A percentile compares a stretch with the other conserved stretches of the same genome.
Conservation (phyloP, 75 land plant genomes). For the Ceratopteris richardii region DNA sequence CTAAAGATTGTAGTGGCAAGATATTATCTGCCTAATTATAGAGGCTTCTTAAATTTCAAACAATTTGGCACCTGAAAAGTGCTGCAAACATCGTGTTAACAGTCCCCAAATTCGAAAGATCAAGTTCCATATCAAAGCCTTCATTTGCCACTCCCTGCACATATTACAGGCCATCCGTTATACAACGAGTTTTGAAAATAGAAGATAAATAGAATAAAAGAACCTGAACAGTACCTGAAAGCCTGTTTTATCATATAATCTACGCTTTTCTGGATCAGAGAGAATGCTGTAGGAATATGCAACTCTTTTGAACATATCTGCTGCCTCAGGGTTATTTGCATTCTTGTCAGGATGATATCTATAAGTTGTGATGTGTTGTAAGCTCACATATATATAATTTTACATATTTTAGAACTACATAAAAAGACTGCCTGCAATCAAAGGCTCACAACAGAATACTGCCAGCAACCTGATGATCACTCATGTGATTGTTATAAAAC, state of each 20-base stretch:
- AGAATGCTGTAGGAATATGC: slow-evolving; percentile 80
- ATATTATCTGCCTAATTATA: too few relatives aligned
- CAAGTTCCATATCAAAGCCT: slow-evolving; percentile 68
- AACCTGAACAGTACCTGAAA: slow-evolving; percentile 44
- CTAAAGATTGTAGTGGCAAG: too few relatives aligned
- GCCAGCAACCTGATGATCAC: too few relatives aligned
- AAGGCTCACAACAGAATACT: too few relatives aligned
- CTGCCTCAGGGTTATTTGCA: slow-evolving; percentile 75
- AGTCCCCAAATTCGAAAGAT: slow-evolving; percentile 75
- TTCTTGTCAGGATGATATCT: slow-evolving; percentile 94
- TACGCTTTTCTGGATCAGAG: slow-evolving; percentile 83
- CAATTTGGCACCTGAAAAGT: slow-evolving; percentile 78
- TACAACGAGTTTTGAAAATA: neutral
- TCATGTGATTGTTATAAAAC: too few relatives aligned
- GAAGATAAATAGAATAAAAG: neutral
- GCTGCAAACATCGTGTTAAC: slow-evolving; percentile 92
- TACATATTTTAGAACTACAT: too few relatives aligned
- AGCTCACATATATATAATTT: too few relatives aligned
- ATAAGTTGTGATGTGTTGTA: neutral
- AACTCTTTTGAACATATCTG: slow-evolving; percentile 78
- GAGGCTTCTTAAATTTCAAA: too few relatives aligned
- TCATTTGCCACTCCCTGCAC: slow-evolving; percentile 67
- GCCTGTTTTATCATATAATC: slow-evolving; percentile 67
- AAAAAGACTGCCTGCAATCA: too few relatives aligned
- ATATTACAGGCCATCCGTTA: neutral